A percentile compares a stretch with the other conserved stretches of the same genome.
phyloP scores from a whole-genome alignment of 345 rosid genomes.

The Citrus cavaleriei region DNA sequence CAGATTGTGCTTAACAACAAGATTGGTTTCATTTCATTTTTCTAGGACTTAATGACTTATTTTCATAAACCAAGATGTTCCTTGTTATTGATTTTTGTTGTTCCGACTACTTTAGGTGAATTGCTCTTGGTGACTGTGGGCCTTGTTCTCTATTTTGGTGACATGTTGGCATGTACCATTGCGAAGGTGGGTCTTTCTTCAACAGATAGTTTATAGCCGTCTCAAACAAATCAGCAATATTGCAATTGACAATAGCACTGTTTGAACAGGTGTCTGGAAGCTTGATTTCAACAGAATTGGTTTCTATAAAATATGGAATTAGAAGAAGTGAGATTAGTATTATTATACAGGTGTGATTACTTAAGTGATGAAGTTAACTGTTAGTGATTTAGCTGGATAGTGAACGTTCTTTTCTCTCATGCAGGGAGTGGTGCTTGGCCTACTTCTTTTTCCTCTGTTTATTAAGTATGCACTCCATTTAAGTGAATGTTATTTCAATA shows the following conservation, averaged over 20 bases:
- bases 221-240: slow-evolving; percentile 11
- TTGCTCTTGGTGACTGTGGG: slow-evolving; percentile 75
- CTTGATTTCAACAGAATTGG: slow-evolving; percentile 37
- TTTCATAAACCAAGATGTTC: background rate
- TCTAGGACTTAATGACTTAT: background rate
- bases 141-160: slow-evolving; percentile 87
- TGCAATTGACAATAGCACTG: slow-evolving; percentile 7
- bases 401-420: slow-evolving; percentile 16
- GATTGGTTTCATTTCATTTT: background rate
- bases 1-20: background rate
- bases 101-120: slow-evolving; percentile 56
- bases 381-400: slow-evolving; percentile 7
- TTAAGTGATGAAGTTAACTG: slow-evolving; percentile 7
- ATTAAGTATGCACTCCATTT: slow-evolving; percentile 45
- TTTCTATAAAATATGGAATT: slow-evolving; percentile 47
- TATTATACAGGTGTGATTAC: slow-evolving; percentile 61
- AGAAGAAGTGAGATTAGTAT: slow-evolving; percentile 77
- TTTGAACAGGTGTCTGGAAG: slow-evolving; percentile 48
- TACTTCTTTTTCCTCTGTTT: slow-evolving; percentile 63
- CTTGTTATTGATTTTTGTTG: background rate
- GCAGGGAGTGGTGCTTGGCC: slow-evolving; percentile 83
- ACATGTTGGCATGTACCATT: slow-evolving; percentile 71
- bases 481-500: slow-evolving; percentile 23
- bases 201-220: slow-evolving; percentile 4
- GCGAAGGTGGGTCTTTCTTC: slow-evolving; percentile 52